Evolutionary conservation across 1,284 basidiomycete species (phyloP).

Genomic region (Acaromyces ingoldii): DNA sequence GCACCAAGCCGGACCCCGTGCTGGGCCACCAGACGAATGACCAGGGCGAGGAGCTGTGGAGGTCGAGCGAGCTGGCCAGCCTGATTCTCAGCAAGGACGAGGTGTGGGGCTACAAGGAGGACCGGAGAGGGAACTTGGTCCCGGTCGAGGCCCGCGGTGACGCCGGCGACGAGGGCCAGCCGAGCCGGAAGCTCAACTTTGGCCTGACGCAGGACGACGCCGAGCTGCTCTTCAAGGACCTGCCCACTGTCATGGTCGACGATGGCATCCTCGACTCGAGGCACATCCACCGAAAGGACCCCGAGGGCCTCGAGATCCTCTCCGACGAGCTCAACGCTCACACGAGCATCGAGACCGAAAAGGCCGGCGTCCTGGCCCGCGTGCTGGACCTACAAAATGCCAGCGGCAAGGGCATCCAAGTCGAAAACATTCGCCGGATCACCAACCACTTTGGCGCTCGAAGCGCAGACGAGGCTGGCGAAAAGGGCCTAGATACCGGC

Average conservation of each 20-base stretch:
- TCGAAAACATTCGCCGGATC: slow-evolving; percentile 77
- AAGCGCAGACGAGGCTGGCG: slow-evolving; percentile 15
- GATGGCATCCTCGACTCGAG: slow-evolving; percentile 23
- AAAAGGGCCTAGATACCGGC: slow-evolving; percentile 71
- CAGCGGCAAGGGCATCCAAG: slow-evolving; percentile 73
- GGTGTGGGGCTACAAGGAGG: slow-evolving; percentile 44
- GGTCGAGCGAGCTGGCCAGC: slow-evolving; percentile 31
- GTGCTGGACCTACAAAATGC: slow-evolving; percentile 81
- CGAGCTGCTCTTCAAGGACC: slow-evolving; percentile 38
- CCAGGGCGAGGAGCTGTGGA: slow-evolving; percentile 38
- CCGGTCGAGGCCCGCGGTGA: slow-evolving; percentile 17
- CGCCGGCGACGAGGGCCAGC: slow-evolving; percentile 1
- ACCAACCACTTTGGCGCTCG: slow-evolving; percentile 68
- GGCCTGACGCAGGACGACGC: slow-evolving; percentile 29
- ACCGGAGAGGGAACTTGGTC: slow-evolving; percentile 41
- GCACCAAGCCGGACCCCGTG: slow-evolving; percentile 62
- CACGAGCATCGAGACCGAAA: slow-evolving; percentile 51
- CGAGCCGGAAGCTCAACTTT: slow-evolving; percentile 36
- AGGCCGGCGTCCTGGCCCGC: slow-evolving; percentile 64
- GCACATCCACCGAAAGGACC: background rate
- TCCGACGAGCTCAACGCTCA: slow-evolving; percentile 6
- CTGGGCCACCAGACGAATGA: slow-evolving; percentile 61
- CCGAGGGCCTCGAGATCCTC: background rate
- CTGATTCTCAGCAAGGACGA: slow-evolving; percentile 39
- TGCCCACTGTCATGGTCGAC: slow-evolving; percentile 44